phyloP scores from a whole-genome alignment of 2,329 filamentous ascomycete species.

The Aspergillus sp. region DNA sequence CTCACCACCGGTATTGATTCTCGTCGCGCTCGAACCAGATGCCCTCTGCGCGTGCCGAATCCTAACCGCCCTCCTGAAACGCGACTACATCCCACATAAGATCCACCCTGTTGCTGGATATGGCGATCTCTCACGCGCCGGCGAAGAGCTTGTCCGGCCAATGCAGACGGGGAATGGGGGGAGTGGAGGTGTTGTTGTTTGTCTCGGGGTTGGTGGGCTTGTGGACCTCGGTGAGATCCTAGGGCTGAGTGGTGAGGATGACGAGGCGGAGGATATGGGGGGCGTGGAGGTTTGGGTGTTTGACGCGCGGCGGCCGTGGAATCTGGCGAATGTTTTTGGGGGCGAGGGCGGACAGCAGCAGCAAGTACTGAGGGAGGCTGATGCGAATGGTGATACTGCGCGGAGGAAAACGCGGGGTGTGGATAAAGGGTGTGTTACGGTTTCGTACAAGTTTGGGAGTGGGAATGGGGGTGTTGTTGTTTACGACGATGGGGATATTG shows the following conservation, averaged over 20 bases:
- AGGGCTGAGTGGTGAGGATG: constrained; percentile 68
- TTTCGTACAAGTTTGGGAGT: constrained; percentile 62
- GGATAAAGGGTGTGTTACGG: constrained; percentile 68
- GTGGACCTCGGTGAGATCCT: constrained; percentile 81
- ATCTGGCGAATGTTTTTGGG: constrained; percentile 88
- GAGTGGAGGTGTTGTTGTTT: constrained; percentile 84
- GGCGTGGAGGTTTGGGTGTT: constrained; percentile 96
- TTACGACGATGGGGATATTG: constrained; percentile 94
- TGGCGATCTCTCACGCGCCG: constrained; percentile 78
- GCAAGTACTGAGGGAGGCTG: constrained; percentile 47
- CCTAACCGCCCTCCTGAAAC: constrained; percentile 86
- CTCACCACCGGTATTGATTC: constrained; percentile 84
- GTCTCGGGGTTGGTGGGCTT: constrained; percentile 87
- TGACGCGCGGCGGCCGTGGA: constrained; percentile 91
- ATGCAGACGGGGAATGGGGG: constrained; percentile 86
- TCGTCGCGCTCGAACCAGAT: constrained; percentile 92
- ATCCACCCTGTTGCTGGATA: constrained; percentile 94
- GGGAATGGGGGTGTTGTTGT: constrained; percentile 87
- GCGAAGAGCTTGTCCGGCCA: constrained; percentile 74
- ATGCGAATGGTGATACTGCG: constrained; percentile 17
- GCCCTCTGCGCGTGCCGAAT: constrained; percentile 94
- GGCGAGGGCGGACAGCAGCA: constrained; percentile 60
- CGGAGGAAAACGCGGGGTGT: constrained; percentile 64
- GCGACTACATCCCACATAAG: constrained; percentile 97
- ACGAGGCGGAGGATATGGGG: constrained; percentile 63